Evolutionary conservation across 2,329 filamentous ascomycete species (phyloP).

Genomic region (Penicillium sp.): DNA sequence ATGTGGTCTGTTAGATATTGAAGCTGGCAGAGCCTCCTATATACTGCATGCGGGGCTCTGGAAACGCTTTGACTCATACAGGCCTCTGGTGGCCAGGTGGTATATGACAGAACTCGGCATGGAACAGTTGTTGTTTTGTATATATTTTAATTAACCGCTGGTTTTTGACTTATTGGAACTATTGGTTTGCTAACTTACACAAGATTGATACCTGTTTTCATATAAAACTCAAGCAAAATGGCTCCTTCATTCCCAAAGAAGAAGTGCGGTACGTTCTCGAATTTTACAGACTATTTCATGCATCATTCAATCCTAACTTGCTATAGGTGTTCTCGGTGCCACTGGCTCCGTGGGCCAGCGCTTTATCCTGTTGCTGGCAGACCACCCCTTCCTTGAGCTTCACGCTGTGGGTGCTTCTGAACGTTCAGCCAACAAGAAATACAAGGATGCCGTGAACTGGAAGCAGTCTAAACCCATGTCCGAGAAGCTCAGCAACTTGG

Average conservation of each 20-base stretch:
- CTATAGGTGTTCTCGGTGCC: conserved; percentile 72
- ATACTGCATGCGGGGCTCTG: conserved; percentile 15
- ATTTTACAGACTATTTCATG: not conserved
- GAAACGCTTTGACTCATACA: conserved; percentile 16
- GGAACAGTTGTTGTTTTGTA: not conserved
- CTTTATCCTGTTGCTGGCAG: conserved; percentile 86
- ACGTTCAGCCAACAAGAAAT: conserved; percentile 86
- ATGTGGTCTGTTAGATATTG: conserved; percentile 2
- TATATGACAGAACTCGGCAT: conserved; percentile 1
- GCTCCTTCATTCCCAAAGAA: conserved; percentile 33
- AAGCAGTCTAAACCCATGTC: conserved; percentile 87
- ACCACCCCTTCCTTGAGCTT: conserved; percentile 82
- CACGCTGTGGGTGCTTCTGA: conserved; percentile 87
- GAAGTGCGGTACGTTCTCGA: conserved; percentile 37
- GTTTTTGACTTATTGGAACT: not conserved
- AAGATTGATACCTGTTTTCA: conserved; percentile 6
- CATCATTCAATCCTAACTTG: conserved; percentile 14
- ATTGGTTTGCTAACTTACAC: conserved; percentile 1
- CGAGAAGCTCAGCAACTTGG: conserved; percentile 68
- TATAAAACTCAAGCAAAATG: conserved; percentile 22
- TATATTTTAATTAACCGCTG: not conserved
- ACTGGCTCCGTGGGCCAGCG: conserved; percentile 94
- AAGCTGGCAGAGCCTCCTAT: conserved; percentile 1
- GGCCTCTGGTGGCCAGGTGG: conserved; percentile 4
- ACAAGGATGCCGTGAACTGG: conserved; percentile 91